phyloP scores from a whole-genome alignment of 306 rosid genomes.

The Dalbergia oliveri region DNA sequence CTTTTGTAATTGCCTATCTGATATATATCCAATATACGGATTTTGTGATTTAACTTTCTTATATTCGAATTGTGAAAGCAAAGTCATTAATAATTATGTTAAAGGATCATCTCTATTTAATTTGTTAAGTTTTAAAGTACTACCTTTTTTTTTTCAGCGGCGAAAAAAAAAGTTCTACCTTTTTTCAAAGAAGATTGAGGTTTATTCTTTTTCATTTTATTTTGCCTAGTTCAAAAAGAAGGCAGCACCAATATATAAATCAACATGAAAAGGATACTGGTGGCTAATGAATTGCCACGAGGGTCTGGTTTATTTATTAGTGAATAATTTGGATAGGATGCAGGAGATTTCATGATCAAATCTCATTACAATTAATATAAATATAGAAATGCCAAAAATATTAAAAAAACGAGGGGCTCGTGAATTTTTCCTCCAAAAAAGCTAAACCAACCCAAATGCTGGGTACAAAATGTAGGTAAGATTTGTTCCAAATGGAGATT shows the following conservation, averaged over 20 bases:
- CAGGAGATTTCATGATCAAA: too few relatives aligned
- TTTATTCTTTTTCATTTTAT: constrained; percentile 20
- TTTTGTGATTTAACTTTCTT: constrained; percentile 5
- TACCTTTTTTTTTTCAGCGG: too few relatives aligned
- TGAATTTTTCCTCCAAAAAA: too few relatives aligned
- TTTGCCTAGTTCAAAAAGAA: background rate
- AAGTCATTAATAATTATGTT: constrained; percentile 24
- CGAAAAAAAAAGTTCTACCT: background rate
- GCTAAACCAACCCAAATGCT: too few relatives aligned
- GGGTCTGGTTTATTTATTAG: too few relatives aligned
- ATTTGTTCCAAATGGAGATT: too few relatives aligned
- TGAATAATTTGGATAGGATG: too few relatives aligned
- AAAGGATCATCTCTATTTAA: constrained; percentile 1
- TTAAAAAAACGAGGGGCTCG: too few relatives aligned
- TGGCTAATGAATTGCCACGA: background rate
- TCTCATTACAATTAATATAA: too few relatives aligned
- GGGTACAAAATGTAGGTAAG: too few relatives aligned
- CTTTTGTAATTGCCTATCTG: constrained; percentile 16
- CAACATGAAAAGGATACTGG: constrained; percentile 20
- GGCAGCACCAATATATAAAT: background rate
- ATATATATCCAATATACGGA: constrained; percentile 32
- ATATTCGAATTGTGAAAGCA: constrained; percentile 20
- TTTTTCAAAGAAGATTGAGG: constrained; percentile 34
- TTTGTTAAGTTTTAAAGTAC: too few relatives aligned
- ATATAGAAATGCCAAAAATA: too few relatives aligned